These are phyloP conservation scores for Pezizomycotina sp. DNA, from an alignment of 2,329 filamentous ascomycete genomes.

Conservation along the genomic window DNA sequence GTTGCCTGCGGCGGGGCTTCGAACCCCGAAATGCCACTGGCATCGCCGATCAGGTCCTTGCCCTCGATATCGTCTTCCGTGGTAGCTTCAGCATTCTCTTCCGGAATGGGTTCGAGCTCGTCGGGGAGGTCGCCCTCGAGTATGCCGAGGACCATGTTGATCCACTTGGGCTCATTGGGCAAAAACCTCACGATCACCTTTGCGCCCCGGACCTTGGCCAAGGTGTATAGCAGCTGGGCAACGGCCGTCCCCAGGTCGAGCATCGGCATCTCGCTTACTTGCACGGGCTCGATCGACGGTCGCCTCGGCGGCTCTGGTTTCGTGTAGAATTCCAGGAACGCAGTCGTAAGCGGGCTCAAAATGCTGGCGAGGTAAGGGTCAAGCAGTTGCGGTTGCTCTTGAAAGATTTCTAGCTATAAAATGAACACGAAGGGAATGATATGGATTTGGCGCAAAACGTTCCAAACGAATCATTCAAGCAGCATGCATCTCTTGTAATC, in stretches of 20 bases:
- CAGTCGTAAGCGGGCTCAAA: constrained; percentile 56
- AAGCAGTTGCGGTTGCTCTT: constrained; percentile 85
- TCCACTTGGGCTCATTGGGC: constrained; percentile 70
- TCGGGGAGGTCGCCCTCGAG: constrained; percentile 42
- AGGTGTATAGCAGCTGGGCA: constrained; percentile 64
- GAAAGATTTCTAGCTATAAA: constrained; percentile 58
- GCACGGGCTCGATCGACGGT: constrained; percentile 4
- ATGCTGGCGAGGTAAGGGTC: constrained; percentile 66
- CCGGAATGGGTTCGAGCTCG: too few relatives aligned
- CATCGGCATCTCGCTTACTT: constrained; percentile 7
- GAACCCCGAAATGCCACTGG: constrained; percentile 22
- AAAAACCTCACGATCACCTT: constrained; percentile 86
- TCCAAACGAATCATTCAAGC: constrained; percentile 1
- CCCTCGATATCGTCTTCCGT: constrained; percentile 20
- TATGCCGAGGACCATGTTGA: constrained; percentile 62
- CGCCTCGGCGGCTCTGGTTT: background rate
- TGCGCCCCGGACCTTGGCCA: constrained; percentile 86
- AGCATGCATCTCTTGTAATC: constrained; percentile 16
- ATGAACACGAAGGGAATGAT: constrained; percentile 21
- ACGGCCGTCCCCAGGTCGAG: constrained; percentile 41
- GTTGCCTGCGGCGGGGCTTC: constrained; percentile 28
- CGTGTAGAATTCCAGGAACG: constrained; percentile 45
- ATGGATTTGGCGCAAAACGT: constrained; percentile 14
- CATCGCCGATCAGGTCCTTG: constrained; percentile 13
- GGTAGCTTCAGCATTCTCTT: constrained; percentile 29